Evolutionary conservation across 352 stramenopile species (phyloP).

Genomic region (Lagenidium sp.): DNA sequence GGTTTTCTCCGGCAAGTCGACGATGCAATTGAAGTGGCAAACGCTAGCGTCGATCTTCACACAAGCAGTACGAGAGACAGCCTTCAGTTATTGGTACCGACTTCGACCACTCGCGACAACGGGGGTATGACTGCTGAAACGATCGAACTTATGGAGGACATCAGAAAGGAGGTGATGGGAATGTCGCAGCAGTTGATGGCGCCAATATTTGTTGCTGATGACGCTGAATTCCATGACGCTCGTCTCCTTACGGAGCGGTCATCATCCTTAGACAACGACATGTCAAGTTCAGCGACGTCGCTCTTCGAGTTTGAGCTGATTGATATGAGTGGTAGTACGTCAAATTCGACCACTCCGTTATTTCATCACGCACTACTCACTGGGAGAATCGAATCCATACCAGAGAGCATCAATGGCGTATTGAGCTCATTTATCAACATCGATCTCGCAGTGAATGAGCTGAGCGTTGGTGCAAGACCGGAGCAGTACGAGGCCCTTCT

Average conservation of each 20-base stretch:
- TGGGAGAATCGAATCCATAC: conserved; percentile 62
- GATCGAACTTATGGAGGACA: conserved; percentile 46
- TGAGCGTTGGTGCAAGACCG: conserved; percentile 47
- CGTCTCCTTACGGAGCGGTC: conserved; percentile 27
- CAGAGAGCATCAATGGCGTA: conserved; percentile 49
- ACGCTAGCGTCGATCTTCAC: conserved; percentile 42
- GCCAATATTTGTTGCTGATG: conserved; percentile 66
- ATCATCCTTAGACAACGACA: conserved; percentile 29
- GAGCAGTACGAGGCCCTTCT: conserved; percentile 68
- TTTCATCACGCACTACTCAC: conserved; percentile 80
- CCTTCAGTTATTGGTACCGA: conserved; percentile 29
- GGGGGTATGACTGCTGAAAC: conserved; percentile 18
- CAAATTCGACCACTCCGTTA: conserved; percentile 37
- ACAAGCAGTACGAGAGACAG: conserved; percentile 39
- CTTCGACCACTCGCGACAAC: not conserved
- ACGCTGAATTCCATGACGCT: conserved; percentile 82
- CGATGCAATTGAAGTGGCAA: conserved; percentile 54
- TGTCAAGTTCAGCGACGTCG: conserved; percentile 44
- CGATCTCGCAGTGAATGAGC: conserved; percentile 66
- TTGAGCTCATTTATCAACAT: conserved; percentile 61
- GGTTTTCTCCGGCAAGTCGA: conserved; percentile 67
- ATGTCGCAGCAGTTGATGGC: conserved; percentile 78
- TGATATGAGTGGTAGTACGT: conserved; percentile 64
- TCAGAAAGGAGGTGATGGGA: conserved; percentile 42
- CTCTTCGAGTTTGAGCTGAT: conserved; percentile 83